Evolutionary conservation across 2,329 filamentous ascomycete species (phyloP).

Genomic region (Aspergillus amoenus): DNA sequence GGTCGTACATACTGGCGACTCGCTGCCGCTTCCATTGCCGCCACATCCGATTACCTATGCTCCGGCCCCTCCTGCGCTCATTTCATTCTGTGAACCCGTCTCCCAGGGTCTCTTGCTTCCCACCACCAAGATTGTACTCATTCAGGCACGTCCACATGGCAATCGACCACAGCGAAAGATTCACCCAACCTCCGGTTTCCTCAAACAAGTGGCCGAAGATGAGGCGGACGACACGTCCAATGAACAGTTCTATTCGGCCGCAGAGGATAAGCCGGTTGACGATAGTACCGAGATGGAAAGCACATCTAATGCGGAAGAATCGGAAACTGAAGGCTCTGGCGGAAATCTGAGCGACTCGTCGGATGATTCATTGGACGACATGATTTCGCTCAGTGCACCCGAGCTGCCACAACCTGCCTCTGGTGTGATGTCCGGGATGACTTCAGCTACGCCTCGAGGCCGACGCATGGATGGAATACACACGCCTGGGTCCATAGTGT

Average conservation of each 20-base stretch:
- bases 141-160: constrained; percentile 51
- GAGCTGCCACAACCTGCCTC: constrained; percentile 73
- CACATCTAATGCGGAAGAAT: constrained; percentile 59
- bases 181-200: constrained; percentile 50
- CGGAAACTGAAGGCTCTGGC: constrained; percentile 55
- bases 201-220: constrained; percentile 60
- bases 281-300: constrained; percentile 50
- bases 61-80: constrained; percentile 78
- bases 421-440: constrained; percentile 76
- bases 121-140: constrained; percentile 77
- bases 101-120: constrained; percentile 78
- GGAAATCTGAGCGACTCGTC: constrained; percentile 71
- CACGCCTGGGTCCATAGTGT: constrained; percentile 86
- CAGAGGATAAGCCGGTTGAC: constrained; percentile 66
- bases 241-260: constrained; percentile 89
- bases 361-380: constrained; percentile 87
- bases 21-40: constrained; percentile 73
- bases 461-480: constrained; percentile 71
- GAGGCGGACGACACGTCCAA: constrained; percentile 79
- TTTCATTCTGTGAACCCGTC: constrained; percentile 92
- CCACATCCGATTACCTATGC: constrained; percentile 84
- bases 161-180: constrained; percentile 44
- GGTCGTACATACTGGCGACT: constrained; percentile 80
- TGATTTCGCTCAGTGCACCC: constrained; percentile 85
- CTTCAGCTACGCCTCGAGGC: constrained; percentile 76